These are phyloP conservation scores for Cinnamomum chago DNA, from an alignment of 164 flowering plant genomes.

Conservation along the genomic window DNA sequence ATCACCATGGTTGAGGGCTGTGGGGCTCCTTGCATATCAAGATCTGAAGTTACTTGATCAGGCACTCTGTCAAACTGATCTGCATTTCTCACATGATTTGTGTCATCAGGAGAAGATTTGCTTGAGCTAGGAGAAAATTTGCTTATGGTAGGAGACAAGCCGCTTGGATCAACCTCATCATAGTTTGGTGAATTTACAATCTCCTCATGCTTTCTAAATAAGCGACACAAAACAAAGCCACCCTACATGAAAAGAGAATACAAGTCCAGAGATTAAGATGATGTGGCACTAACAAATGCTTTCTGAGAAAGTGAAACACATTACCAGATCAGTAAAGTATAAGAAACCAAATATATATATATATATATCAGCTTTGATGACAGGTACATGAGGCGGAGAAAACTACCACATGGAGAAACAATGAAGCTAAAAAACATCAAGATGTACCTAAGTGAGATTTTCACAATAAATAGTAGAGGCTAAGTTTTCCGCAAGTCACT, in stretches of 20 bases:
- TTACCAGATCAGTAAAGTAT: not conserved
- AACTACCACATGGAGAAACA: too few species aligned
- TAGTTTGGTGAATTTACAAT: conserved; percentile 26
- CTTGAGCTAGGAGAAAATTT: conserved; percentile 20
- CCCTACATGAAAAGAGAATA: conserved; percentile 26
- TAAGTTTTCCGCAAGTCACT: too few species aligned
- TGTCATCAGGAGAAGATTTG: conserved; percentile 12
- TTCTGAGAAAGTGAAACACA: not conserved
- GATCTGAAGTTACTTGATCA: conserved; percentile 21
- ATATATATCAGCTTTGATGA: too few species aligned
- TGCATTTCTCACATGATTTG: conserved; percentile 1
- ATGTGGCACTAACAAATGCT: not conserved
- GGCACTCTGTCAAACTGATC: conserved; percentile 13
- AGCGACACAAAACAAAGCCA: conserved; percentile 68
- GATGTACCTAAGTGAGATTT: too few species aligned
- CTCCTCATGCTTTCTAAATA: conserved; percentile 53
- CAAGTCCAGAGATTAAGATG: too few species aligned
- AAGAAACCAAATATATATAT: too few species aligned
- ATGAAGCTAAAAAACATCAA: too few species aligned
- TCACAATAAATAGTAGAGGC: too few species aligned
- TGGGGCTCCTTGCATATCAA: not conserved
- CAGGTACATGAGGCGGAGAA: too few species aligned
- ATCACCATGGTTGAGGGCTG: not conserved
- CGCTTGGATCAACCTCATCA: conserved; percentile 45
- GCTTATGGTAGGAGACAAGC: conserved; percentile 32